Percentiles rank a stretch among this genome's conserved stretches.
These are phyloP conservation scores for Ulmus americana DNA, from an alignment of 331 rosid species.

Conservation along the genomic window DNA sequence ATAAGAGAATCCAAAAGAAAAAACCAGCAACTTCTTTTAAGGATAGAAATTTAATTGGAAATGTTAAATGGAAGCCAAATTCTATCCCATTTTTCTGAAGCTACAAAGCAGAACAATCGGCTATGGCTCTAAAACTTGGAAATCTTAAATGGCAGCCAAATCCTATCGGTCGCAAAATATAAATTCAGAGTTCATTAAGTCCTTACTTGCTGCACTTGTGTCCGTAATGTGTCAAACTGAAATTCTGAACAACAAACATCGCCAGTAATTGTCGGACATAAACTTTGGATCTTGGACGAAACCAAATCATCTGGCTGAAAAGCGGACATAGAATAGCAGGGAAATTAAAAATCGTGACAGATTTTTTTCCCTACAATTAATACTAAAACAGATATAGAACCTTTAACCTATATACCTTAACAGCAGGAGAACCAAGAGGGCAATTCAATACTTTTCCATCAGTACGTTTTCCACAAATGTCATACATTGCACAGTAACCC, in stretches of 20 bases:
- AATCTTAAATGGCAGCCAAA: no score
- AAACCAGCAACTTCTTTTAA: no score
- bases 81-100: no score
- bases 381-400: background rate
- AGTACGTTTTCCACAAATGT: slow-evolving; percentile 67
- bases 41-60: no score
- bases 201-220: slow-evolving; percentile 86
- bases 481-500: slow-evolving; percentile 76
- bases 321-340: slow-evolving; percentile 18
- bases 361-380: background rate
- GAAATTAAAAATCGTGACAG: slow-evolving; percentile 14
- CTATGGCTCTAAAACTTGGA: no score
- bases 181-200: slow-evolving; percentile 1
- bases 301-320: slow-evolving; percentile 88
- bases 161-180: background rate
- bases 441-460: slow-evolving; percentile 86
- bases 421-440: slow-evolving; percentile 63
- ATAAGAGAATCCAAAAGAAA: no score
- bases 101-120: no score
- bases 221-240: slow-evolving; percentile 74
- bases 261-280: slow-evolving; percentile 91
- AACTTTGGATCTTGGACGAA: slow-evolving; percentile 85
- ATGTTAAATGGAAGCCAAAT: no score
- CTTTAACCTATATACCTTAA: slow-evolving; percentile 51
- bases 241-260: slow-evolving; percentile 85